Conservation (phyloP, 768 basidiomycete species). For the Leccinum uliginosum region DNA sequence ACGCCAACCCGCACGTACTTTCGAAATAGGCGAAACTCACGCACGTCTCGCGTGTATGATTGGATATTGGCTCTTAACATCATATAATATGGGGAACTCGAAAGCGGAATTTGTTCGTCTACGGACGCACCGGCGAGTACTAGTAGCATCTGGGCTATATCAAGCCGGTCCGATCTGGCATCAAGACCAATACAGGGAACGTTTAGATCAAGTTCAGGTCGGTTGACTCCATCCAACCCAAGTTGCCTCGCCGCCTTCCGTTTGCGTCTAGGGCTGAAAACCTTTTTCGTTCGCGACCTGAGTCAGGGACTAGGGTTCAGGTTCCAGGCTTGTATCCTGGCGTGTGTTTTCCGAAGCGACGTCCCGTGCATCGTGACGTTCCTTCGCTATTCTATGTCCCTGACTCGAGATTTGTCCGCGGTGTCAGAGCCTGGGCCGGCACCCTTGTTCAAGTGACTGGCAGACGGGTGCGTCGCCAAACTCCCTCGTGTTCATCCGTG, state of each 20-base stretch:
- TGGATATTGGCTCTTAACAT: background rate
- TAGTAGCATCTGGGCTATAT: background rate
- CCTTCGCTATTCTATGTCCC: background rate
- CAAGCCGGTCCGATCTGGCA: background rate
- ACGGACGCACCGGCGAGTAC: background rate
- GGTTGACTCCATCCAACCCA: background rate
- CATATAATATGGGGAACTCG: background rate
- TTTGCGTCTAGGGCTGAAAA: background rate
- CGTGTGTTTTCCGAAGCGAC: background rate
- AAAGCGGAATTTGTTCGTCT: conserved; percentile 1
- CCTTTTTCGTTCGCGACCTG: background rate
- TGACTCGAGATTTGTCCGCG: conserved; percentile 5
- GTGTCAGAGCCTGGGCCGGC: background rate
- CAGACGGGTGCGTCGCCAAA: conserved; percentile 1
- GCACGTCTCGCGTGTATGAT: background rate
- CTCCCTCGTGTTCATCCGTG: conserved; percentile 6
- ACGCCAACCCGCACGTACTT: background rate
- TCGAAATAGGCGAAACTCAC: background rate
- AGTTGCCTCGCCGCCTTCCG: conserved; percentile 2
- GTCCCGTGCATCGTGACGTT: conserved; percentile 5
- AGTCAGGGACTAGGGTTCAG: background rate
- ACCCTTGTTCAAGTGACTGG: conserved; percentile 1
- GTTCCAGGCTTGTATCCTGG: background rate
- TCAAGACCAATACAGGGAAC: background rate
- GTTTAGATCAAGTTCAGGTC: background rate